Percentiles rank a stretch among this genome's conserved stretches.
phyloP scores from a whole-genome alignment of 495 filamentous ascomycete species.

The Tricharina praecox region DNA sequence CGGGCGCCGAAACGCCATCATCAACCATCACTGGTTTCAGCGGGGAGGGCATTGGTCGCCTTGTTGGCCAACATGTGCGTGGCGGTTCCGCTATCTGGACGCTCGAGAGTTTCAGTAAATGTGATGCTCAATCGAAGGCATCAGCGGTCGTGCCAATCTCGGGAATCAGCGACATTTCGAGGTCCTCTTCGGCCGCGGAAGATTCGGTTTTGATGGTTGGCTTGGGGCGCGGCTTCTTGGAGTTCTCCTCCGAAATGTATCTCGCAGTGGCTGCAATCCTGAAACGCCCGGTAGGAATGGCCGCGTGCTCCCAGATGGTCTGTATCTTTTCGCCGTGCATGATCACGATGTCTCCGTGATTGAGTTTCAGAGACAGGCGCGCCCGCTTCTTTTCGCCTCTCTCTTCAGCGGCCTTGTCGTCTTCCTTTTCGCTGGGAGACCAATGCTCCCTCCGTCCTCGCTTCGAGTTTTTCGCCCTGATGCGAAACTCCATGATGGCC shows the following conservation, averaged over 20 bases:
- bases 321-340: conserved; percentile 67
- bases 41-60: conserved; percentile 31
- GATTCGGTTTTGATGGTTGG: too few relatives aligned
- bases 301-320: conserved; percentile 42
- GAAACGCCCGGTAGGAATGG: conserved; percentile 18
- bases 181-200: too few relatives aligned
- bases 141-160: too few relatives aligned
- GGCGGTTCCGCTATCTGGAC: conserved; percentile 39
- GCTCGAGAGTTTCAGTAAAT: too few relatives aligned
- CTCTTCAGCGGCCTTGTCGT: conserved; percentile 28
- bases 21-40: conserved; percentile 48
- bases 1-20: conserved; percentile 38
- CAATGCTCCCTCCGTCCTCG: conserved; percentile 67
- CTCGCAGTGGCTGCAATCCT: conserved; percentile 25
- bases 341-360: conserved; percentile 66
- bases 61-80: conserved; percentile 43
- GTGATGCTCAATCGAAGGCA: too few relatives aligned
- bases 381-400: conserved; percentile 28
- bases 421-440: conserved; percentile 45
- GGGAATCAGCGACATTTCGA: too few relatives aligned
- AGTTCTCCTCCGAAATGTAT: too few relatives aligned
- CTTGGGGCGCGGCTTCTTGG: too few relatives aligned
- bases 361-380: conserved; percentile 32
- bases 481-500: conserved; percentile 50
- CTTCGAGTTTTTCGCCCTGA: conserved; percentile 57